Evolutionary conservation across 1,284 basidiomycete species (phyloP), one percentile per base, ranked within the genome.

Genomic region (Sporisorium sorghi): DNA sequence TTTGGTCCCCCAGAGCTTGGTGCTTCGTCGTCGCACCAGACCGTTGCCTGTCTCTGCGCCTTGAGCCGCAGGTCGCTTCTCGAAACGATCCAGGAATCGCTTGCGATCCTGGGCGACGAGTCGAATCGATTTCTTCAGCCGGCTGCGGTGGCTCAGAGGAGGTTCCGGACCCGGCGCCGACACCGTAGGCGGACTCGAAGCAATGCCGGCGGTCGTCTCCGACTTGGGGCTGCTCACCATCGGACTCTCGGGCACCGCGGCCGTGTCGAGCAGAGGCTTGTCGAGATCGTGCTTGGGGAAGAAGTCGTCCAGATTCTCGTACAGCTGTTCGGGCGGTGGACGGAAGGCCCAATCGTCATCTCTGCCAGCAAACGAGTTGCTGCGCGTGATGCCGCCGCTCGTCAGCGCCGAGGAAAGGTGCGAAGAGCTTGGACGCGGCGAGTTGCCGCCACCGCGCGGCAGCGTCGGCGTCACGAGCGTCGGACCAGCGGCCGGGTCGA

Each of bases 221-320:
- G 74, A 47, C 30, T 62, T 68, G 3, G 79, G 71, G 32, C 71
- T 73, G 66, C 75, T 69, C 44, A 63, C 62, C 43, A 78, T 67
- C 28, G 93, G 92, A 15, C 88, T 88, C 32, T 89, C 87, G 0
- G 91, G 92, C 0, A 91, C 90, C 12, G 88, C 88, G 7, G 91
- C 85, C 5, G 84, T 88, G 74, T 98, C 95, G 60, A 98, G 92
- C 63, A 99, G 91, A 1, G 96, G 96, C 83, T 93, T 92, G 86
- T 99, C 97, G 52, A 99, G 89, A 83, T 99, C 95, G 83, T 97
- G 93, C 76, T 92, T 91, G 0, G 95, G 95, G 88, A 99, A 99
- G 87, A 93, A 97, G 73, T 92, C 90, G 79, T 98, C 93, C 8
- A 99, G 88, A 59, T 92, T 90, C 60, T 98, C 92, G 84, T 95